Evolutionary conservation across 176 grass and related monocot species (phyloP).

Genomic region (Avena atlantica): DNA sequence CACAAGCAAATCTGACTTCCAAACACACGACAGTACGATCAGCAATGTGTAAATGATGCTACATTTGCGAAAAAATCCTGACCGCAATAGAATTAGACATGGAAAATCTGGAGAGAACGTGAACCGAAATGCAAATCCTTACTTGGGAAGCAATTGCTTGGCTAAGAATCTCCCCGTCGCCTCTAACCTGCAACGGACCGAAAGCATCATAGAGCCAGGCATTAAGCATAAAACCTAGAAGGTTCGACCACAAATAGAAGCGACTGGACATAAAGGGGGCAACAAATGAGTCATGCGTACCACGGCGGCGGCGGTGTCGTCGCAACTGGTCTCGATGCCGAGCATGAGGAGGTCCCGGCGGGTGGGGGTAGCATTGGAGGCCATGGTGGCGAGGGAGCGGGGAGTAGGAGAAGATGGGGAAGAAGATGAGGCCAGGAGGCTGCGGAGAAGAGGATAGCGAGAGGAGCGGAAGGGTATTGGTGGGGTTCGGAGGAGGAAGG

Average conservation of each 20-base stretch:
- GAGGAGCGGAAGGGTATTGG: not conserved
- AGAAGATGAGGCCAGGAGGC: not conserved
- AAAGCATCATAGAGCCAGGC: not conserved
- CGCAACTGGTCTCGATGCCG: slow-evolving; percentile 95
- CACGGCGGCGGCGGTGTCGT: slow-evolving; percentile 86
- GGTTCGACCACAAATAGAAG: not conserved
- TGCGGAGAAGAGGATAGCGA: not conserved
- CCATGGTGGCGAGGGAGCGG: slow-evolving; percentile 33
- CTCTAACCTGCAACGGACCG: slow-evolving; percentile 69
- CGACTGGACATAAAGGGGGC: not conserved
- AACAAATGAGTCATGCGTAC: slow-evolving; percentile 34
- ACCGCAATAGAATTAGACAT: not conserved
- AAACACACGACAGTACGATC: not conserved
- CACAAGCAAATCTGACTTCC: slow-evolving; percentile 88
- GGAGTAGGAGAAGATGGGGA: not conserved
- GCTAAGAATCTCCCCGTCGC: slow-evolving; percentile 85
- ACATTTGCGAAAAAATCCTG: not conserved
- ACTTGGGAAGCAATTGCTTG: slow-evolving; percentile 91
- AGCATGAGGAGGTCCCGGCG: slow-evolving; percentile 70
- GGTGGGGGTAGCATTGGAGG: not conserved
- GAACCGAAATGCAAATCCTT: slow-evolving; percentile 11
- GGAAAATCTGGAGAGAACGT: not conserved
- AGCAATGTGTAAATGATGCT: not conserved
- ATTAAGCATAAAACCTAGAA: slow-evolving; percentile 28
- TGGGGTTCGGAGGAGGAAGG: slow-evolving; percentile 39